A percentile compares a stretch with the other conserved stretches of the same genome.
These are phyloP conservation scores for Jackrogersella minutella DNA, from an alignment of 495 filamentous ascomycete genomes.

Conservation along the genomic window DNA sequence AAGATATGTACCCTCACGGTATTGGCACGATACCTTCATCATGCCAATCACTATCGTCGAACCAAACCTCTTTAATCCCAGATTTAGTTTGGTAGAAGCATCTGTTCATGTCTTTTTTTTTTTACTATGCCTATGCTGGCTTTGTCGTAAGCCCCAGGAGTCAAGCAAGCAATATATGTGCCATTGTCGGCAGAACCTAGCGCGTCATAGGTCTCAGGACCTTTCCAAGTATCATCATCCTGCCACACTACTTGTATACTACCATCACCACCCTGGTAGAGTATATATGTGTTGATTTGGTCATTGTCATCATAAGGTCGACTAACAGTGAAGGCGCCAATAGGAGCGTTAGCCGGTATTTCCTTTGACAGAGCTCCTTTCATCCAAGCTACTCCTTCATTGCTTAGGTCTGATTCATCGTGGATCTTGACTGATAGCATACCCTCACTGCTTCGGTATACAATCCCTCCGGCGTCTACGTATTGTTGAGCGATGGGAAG, in stretches of 20 bases:
- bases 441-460: constrained; percentile 25
- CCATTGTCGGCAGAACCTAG: constrained; percentile 12
- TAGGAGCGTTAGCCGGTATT: constrained; percentile 16
- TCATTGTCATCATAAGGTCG: constrained; percentile 31
- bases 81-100: constrained; percentile 12
- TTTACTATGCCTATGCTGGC: constrained; percentile 18
- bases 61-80: constrained; percentile 36
- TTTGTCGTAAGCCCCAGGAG: constrained; percentile 6
- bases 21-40: constrained; percentile 19
- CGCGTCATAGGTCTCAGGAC: constrained; percentile 28
- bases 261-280: constrained; percentile 25
- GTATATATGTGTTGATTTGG: constrained; percentile 35
- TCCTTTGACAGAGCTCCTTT: constrained; percentile 31
- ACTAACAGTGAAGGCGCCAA: constrained; percentile 30
- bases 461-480: constrained; percentile 19
- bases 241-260: constrained; percentile 32
- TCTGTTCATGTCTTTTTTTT: constrained; percentile 33
- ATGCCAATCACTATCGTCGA: constrained; percentile 20
- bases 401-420: constrained; percentile 15
- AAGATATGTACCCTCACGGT: too few species aligned
- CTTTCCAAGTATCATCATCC: constrained; percentile 31
- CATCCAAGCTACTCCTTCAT: constrained; percentile 26
- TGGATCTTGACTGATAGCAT: constrained; percentile 28
- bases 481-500: constrained; percentile 21
- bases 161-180: constrained; percentile 27